Base-by-base conservation (phyloP, 108 stramenopile species). In the Skeletonema grethae region DNA sequence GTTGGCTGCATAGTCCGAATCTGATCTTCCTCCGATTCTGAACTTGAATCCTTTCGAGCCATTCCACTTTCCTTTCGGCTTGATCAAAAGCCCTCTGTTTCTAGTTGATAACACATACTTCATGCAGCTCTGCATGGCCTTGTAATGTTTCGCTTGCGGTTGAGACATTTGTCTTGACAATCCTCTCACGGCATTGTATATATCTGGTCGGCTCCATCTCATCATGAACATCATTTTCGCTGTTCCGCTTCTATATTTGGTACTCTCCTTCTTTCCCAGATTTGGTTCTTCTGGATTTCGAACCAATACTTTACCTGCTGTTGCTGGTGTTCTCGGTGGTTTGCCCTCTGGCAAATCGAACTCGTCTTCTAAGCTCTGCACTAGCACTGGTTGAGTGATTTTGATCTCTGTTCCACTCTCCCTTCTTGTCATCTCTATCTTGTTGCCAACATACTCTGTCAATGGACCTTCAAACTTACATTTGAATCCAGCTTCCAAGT, bases 391-490 rank as follows among this genome's bases (percentile, higher is more conserved):
- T 70, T 86, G 85, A 13, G 76, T 77, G 11, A 86, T 22, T 32
- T 68, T 69, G 28, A 83, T 12, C 8, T 15, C 11, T 28, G 63
- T 25, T 18, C 15, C 36, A 0, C 34, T 39, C 13, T 55, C 9
- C 5, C 13, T 43, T 8, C 41, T 15, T 12, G 32, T 30, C 18
- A 61, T 53, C 11, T 78, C 69, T 13, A 82, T 63, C 30, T 82
- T 75, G 58, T 70, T 67, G 5, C 85, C 81, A n/a, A 85, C 82
- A 58, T 85, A 82, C 39, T 80, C 81, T 12, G n/a, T 73, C 41
- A 83, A 10, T 4, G 56, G 22, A 2, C 79, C 75, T 24, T 61
- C 36, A 16, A 83, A 75, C 13, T 80, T 70, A 22, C 66, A 73
- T 5, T 80, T 75, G 34, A 77, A 86, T 15, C 45, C 13, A 5